These are phyloP conservation scores for Daedalea quercina DNA, from an alignment of 768 basidiomycete genomes.

Conservation along the genomic window DNA sequence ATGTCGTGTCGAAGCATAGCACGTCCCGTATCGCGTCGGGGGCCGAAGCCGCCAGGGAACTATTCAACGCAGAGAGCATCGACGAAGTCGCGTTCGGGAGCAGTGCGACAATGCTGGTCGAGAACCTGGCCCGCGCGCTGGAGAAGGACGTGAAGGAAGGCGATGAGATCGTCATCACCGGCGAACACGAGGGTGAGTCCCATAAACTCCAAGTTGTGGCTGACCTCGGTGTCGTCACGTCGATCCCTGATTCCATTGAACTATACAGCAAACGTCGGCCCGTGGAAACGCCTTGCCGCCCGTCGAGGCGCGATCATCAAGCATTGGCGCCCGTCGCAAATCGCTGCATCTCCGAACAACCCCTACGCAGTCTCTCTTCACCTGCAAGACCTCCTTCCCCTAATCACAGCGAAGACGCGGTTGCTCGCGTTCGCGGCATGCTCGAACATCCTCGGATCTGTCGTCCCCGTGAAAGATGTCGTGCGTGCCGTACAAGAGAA, in stretches of 20 bases:
- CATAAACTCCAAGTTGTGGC: neutral
- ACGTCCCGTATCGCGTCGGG: conserved; percentile 47
- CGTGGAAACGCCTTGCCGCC: conserved; percentile 70
- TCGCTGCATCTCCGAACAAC: conserved; percentile 35
- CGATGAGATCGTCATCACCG: conserved; percentile 75
- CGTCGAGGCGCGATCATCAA: conserved; percentile 49
- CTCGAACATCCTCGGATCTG: conserved; percentile 68
- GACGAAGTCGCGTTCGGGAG: conserved; percentile 63
- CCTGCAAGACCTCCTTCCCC: conserved; percentile 48
- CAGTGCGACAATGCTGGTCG: conserved; percentile 62
- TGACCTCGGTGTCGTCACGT: too few relatives aligned
- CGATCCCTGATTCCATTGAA: neutral
- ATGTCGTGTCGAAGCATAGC: conserved; percentile 47
- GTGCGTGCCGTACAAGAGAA: conserved; percentile 43
- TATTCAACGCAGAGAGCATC: conserved; percentile 58
- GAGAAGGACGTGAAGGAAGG: conserved; percentile 46
- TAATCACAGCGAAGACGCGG: conserved; percentile 60
- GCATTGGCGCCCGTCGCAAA: conserved; percentile 47
- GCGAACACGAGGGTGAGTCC: conserved; percentile 72
- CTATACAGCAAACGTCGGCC: conserved; percentile 57
- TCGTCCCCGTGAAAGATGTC: conserved; percentile 54
- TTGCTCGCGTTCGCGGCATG: conserved; percentile 69
- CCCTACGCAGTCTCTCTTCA: conserved; percentile 58
- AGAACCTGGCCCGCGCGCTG: conserved; percentile 60
- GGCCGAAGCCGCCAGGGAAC: conserved; percentile 41